Base-by-base conservation (phyloP, 176 grass and related monocot species). In the Metroxylon sagu region DNA sequence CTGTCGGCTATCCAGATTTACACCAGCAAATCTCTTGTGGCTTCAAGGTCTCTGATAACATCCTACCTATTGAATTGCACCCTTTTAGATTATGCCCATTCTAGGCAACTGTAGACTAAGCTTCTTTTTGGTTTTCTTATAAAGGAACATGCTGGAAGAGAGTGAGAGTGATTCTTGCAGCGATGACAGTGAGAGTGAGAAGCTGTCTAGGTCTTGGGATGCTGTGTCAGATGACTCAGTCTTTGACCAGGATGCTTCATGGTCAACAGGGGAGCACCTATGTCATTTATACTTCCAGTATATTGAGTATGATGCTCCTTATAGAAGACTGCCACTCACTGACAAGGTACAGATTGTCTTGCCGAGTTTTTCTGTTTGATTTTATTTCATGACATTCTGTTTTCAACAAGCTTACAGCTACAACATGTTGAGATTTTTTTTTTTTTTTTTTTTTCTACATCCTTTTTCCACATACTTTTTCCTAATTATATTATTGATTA, bases 121-220 rank as follows among this genome's bases (percentile, higher is more conserved):
- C 18, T 48, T 29, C 15, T n/a, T 10, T 68, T 31, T 29, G 0
- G 3, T 43, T 7, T 16, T 12, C n/a, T 35, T 43, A 14, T 39
- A 17, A 4, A 71, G 70, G 27, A 48, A 10, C n/a, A 8, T 52
- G 23, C 62, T 28, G 31, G 73, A 82, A 55, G 79, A 82, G 4
- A 87, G 80, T 15, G 88, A 87, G 74, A 79, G 62, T 3, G 89
- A 94, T 71, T 93, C 79, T 5, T 94, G 64, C 67, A 94, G 84
- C 10, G 83, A 84, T 26, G 89, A 84, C 26, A 94, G 83, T 21
- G 53, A 49, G 2, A 74, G 62, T 5, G 80, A 84, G 27, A 67
- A 73, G 71, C 56, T 73, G 3, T 78, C 80, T 16, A 68, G 65
- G 30, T 87, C 80, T 0, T 94, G 83, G 66, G 89, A 93, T 69